Base-by-base conservation (phyloP, 441 rosid species). In the Manihot esculenta region DNA sequence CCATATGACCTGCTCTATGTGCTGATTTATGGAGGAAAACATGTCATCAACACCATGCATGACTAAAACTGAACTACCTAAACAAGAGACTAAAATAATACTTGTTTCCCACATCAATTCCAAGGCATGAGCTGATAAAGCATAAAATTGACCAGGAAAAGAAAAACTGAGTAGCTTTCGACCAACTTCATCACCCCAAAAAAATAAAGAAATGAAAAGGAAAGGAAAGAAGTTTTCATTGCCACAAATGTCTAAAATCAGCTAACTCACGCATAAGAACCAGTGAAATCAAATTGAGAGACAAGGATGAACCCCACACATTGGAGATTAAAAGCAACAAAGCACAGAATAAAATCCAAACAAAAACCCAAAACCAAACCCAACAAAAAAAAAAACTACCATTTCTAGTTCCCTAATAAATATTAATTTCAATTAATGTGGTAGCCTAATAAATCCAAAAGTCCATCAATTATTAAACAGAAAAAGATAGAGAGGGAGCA, bases 371-470 rank as follows among this genome's bases (percentile, higher is more conserved):
- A 4, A 13, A 18, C 24, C 26, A 45, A 27, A 41, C 38, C 21
- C 41, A 10, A 51, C 27, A n/a, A 42, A 24, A 18, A 4, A 6
- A 4, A 38, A 8, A 59, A 27, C 33, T 50, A 15, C 33, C 30
- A 7, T 1, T n/a, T 73, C 27, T 9, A 35, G 41, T 61, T 38
- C 48, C 21, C 13, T 50, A 14, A 14, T 15, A 9, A 21, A 48
- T 1, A 5, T 20, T 38, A 10, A 7, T 14, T 50, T 17, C 12
- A 26, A 51, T 53, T 42, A 50, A 41, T 24, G 24, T 58, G 42
- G 47, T 35, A 18, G 71, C 38, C 62, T 44, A 41, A 33, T 53
- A 74, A 68, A 54, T 68, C 44, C 57, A 74, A 67, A 74, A 26
- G 62, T 14, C 23, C 6, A 7, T 38, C 70, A 73, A 48, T 41